Evolutionary conservation across 352 stramenopile genomes (phyloP), one percentile per base, ranked within the genome.

Genomic region (Halophytophthora polymorphica): DNA sequence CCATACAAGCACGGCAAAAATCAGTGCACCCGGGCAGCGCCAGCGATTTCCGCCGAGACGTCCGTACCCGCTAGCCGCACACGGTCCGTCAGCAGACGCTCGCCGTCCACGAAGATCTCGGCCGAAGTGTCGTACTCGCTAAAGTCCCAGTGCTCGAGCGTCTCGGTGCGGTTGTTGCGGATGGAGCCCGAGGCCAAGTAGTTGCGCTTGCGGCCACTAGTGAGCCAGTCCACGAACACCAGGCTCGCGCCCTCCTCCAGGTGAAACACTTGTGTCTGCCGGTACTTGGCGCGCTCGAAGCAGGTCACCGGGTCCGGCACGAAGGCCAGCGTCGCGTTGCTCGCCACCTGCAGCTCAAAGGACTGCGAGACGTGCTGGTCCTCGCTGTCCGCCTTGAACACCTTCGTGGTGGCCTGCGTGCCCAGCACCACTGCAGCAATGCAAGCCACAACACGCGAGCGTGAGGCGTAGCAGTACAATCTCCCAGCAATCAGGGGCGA

Each of bases 401-500:
- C 82, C 49, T 95, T 95, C n/a, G 84, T 95, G 3, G 84, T 93
- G 18, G 84, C 80, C 43, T 95, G 84, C 7, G 82, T 95, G 19
- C 64, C 73, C 35, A 95, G 57, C 17, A 92, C 80, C 22, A 83
- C 80, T 89, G 43, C 36, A 56, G 13, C 15, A 48, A 15, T 12
- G n/a, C 43, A 42, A 10, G 40, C 2, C 40, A 17, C 25, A 25
- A 42, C 22, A 18, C 25, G 34, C 38, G 41, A 54, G 38, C 56
- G 14, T 35, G 34, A 37, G 40, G 56, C 31, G 58, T 28, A 41
- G 13, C 12, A 44, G 10, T 28, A 15, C 7, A 11, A 18, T 38
- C 11, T 38, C 6, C n/a, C 3, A 1, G 3, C 19, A 23, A 38
- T 12, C 44, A 41, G 28, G 8, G 15, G 15, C 17, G 17, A n/a